Evolutionary conservation across 805 yeast species (phyloP).

Genomic region (Myxozyma mucilagina): DNA sequence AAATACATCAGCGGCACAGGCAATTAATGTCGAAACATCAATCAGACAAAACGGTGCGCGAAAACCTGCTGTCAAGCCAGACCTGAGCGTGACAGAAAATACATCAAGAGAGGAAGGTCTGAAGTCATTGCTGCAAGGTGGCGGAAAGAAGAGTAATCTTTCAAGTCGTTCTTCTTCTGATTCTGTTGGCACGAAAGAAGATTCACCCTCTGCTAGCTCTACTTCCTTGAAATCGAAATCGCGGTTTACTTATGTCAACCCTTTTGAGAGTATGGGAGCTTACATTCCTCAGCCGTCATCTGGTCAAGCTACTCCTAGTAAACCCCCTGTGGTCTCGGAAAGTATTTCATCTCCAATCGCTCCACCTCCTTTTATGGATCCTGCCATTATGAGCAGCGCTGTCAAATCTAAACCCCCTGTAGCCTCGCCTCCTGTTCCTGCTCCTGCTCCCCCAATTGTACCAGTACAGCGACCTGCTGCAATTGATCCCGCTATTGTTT

Average conservation of each 20-base stretch:
- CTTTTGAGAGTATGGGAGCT: slow-evolving; percentile 24
- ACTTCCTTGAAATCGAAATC: slow-evolving; percentile 7
- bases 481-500: not conserved
- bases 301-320: not conserved
- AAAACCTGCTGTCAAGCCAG: not conserved
- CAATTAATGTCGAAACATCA: slow-evolving; percentile 2
- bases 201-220: not conserved
- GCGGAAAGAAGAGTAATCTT: not conserved
- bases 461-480: not conserved
- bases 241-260: slow-evolving; percentile 25
- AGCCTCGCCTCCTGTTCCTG: not conserved
- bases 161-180: not conserved
- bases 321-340: not conserved
- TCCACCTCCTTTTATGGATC: slow-evolving; percentile 4
- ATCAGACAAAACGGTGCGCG: not conserved
- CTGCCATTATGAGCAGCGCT: slow-evolving; percentile 6
- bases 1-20: slow-evolving; percentile 1
- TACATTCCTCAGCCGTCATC: not conserved
- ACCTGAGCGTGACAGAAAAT: not conserved
- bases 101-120: slow-evolving; percentile 9
- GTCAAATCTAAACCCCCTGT: not conserved
- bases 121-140: slow-evolving; percentile 4
- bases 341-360: not conserved
- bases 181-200: not conserved
- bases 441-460: not conserved